Conservation (phyloP, 306 rosid species). For the Quercus robur region DNA sequence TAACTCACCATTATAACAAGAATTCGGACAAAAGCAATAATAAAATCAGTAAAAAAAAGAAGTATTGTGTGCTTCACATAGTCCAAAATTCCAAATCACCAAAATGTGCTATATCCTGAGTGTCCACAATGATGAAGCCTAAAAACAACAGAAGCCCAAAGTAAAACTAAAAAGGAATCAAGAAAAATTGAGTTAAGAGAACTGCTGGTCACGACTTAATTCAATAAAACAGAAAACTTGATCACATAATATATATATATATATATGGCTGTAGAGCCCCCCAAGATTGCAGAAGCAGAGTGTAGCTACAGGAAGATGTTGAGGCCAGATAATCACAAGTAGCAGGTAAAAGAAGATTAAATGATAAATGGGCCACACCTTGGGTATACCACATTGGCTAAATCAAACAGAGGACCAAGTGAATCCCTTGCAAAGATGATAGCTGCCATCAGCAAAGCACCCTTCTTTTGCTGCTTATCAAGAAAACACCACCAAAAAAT, state of each 20-base stretch:
- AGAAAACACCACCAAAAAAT: too few species aligned
- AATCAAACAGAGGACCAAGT: too few species aligned
- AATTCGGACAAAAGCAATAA: constrained; percentile 66
- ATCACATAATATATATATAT: background rate
- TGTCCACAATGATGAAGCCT: constrained; percentile 77
- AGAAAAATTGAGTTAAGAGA: background rate
- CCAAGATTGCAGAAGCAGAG: constrained; percentile 71
- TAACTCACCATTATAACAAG: constrained; percentile 14
- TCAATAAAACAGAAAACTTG: background rate
- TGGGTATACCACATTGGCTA: too few species aligned
- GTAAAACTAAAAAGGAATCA: constrained; percentile 50
- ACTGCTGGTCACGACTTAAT: background rate
- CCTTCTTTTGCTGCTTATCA: too few species aligned
- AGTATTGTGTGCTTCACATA: constrained; percentile 83
- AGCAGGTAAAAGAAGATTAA: too few species aligned
- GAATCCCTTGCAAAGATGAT: too few species aligned
- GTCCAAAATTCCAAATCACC: constrained; percentile 58
- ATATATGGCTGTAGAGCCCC: constrained; percentile 50
- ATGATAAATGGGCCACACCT: too few species aligned
- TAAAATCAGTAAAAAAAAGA: constrained; percentile 62
- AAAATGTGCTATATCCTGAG: constrained; percentile 77
- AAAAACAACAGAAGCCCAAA: constrained; percentile 82
- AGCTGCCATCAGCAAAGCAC: too few species aligned
- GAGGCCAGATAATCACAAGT: constrained; percentile 31
- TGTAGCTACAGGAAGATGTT: constrained; percentile 81